These are phyloP conservation scores for Citrus glauca DNA, from an alignment of 345 rosid genomes.

Conservation along the genomic window DNA sequence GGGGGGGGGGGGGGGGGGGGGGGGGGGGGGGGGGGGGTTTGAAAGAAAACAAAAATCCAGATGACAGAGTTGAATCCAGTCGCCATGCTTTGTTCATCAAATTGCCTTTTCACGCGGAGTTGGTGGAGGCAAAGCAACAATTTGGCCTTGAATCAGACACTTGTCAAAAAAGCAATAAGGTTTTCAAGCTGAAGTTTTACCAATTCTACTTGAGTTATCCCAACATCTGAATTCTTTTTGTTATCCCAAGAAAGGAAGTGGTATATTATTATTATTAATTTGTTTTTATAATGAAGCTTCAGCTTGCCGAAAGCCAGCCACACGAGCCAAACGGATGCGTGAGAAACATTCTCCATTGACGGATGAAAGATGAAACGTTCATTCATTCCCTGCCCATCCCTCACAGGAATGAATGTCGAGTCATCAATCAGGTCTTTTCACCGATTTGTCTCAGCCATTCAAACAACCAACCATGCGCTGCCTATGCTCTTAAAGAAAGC, in stretches of 20 bases:
- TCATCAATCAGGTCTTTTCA: constrained; percentile 11
- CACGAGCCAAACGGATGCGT: constrained; percentile 6
- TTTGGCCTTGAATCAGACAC: not conserved
- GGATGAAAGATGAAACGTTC: not conserved
- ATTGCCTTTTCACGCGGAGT: not conserved
- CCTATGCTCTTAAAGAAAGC: not conserved
- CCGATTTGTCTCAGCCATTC: not conserved
- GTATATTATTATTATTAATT: no score
- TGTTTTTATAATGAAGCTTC: no score
- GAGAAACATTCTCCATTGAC: not conserved
- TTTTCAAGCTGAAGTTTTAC: not conserved
- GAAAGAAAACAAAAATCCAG: no score
- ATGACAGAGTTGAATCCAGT: not conserved
- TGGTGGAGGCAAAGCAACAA: not conserved
- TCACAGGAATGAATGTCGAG: not conserved
- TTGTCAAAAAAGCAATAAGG: not conserved
- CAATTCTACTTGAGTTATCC: not conserved
- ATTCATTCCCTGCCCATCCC: not conserved
- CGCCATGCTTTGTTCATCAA: not conserved
- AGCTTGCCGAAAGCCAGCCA: not conserved
- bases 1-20: fast-evolving
- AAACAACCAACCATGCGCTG: not conserved
- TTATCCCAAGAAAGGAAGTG: not conserved
- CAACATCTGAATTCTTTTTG: not conserved
- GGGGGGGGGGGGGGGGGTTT: no score